A percentile compares a stretch with the other conserved stretches of the same genome.
Evolutionary conservation across 768 basidiomycete genomes (phyloP).

Genomic region (Tylopilus subfusipes): DNA sequence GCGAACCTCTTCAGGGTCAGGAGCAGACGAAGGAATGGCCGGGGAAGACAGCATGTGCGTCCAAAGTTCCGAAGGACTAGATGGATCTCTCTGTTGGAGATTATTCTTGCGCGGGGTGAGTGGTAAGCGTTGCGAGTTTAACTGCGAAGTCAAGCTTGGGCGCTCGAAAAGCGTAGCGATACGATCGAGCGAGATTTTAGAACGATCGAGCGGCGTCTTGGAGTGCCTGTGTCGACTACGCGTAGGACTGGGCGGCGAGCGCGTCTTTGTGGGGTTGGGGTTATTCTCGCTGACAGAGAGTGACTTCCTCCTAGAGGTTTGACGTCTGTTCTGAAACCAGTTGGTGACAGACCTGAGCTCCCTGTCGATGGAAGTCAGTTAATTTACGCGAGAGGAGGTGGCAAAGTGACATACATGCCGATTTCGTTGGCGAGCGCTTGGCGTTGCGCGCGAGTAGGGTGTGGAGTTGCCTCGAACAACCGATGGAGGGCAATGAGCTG

Average conservation of each 20-base stretch:
- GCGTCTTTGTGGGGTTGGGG: conserved; percentile 4
- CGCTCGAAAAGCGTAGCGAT: conserved; percentile 32
- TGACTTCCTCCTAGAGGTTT: conserved; percentile 37
- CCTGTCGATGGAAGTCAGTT: conserved; percentile 35
- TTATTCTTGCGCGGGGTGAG: conserved; percentile 30
- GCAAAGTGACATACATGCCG: conserved; percentile 31
- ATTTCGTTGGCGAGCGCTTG: conserved; percentile 37
- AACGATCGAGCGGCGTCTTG: conserved; percentile 20
- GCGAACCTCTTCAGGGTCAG: conserved; percentile 25
- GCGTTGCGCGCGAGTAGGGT: conserved; percentile 43
- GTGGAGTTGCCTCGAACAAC: conserved; percentile 35
- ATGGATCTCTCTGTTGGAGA: neutral
- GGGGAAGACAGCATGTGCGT: conserved; percentile 31
- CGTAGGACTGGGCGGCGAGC: conserved; percentile 1
- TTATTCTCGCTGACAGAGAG: conserved; percentile 23
- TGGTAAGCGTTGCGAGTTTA: conserved; percentile 8
- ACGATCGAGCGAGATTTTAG: conserved; percentile 29
- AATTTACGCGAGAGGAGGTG: neutral
- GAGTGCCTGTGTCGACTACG: conserved; percentile 5
- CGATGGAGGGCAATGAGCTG: conserved; percentile 36
- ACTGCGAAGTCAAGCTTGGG: conserved; percentile 15
- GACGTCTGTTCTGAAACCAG: conserved; percentile 83
- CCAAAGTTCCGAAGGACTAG: conserved; percentile 27
- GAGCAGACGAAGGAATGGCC: conserved; percentile 14
- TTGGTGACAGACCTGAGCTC: conserved; percentile 68